These are phyloP conservation scores for Candida namnaoensis DNA, from an alignment of 805 yeast genomes.

Conservation along the genomic window DNA sequence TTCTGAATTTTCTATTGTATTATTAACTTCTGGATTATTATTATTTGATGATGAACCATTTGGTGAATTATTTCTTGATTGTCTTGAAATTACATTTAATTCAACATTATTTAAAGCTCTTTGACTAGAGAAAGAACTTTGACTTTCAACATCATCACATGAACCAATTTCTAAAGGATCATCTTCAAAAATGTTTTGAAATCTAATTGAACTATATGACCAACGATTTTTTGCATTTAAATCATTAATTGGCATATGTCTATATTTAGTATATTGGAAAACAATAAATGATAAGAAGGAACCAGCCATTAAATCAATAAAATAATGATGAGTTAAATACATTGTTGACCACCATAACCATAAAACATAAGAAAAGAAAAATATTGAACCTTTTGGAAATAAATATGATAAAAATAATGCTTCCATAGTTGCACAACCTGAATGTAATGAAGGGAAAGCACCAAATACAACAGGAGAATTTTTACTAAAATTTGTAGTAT, in stretches of 20 bases:
- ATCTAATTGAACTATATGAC: slow-evolving; percentile 42
- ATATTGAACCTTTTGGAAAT: slow-evolving; percentile 60
- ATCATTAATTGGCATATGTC: slow-evolving; percentile 54
- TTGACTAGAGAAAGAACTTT: slow-evolving; percentile 14
- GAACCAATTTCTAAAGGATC: slow-evolving; percentile 26
- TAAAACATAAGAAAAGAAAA: slow-evolving; percentile 70
- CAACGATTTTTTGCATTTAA: slow-evolving; percentile 56
- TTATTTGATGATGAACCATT: not conserved
- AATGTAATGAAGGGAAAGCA: slow-evolving; percentile 81
- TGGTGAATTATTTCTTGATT: slow-evolving; percentile 1
- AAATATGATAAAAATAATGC: slow-evolving; percentile 78
- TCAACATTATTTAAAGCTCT: slow-evolving; percentile 14
- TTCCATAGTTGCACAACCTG: slow-evolving; percentile 93
- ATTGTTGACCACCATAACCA: slow-evolving; percentile 99
- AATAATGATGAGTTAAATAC: slow-evolving; percentile 96
- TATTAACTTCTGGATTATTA: too few species aligned
- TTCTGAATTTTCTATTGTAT: slow-evolving; percentile 3
- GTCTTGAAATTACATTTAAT: slow-evolving; percentile 15
- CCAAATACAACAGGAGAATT: slow-evolving; percentile 94
- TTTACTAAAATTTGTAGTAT: slow-evolving; percentile 66
- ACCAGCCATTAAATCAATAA: slow-evolving; percentile 90
- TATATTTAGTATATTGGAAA: slow-evolving; percentile 61
- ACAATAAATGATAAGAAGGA: slow-evolving; percentile 70
- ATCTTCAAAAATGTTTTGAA: slow-evolving; percentile 18
- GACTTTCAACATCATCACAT: slow-evolving; percentile 21